Evolutionary conservation across 2,329 filamentous ascomycete species (phyloP), one percentile per base, ranked within the genome.

Genomic region (Neopestalotiopsis sp.): DNA sequence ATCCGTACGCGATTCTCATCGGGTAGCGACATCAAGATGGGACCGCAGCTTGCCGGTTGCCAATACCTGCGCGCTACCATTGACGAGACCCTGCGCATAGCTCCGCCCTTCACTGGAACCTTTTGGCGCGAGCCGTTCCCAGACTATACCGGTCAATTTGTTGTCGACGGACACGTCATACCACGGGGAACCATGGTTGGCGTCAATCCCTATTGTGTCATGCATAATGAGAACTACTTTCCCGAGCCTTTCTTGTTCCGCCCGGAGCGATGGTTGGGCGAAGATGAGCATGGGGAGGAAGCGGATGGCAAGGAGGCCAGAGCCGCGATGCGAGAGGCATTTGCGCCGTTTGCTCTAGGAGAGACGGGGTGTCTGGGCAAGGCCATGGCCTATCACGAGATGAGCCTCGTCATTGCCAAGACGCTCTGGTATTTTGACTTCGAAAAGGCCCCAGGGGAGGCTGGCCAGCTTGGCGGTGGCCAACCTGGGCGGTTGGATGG

Each of bases 1-100:
- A 73, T 82, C 57, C 76, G 77, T 13, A 69, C 64, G 10, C 71
- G 72, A 1, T 85, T 86, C 69, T 72, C 71, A 0, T 75, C 77
- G 6, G 68, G 69, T 20, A 71, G 70, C 2, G 72, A 77, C 1
- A 81, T 81, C 42, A 63, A 66, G 2, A 66, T 70, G 38, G 79
- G 79, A 4, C 58, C 75, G 2, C 69, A 74, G 9, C 73, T 86
- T 5, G 73, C 77, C 45, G 71, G 68, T 12, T 83, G 79, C 70
- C 68, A 65, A 0, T 87, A 85, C 70, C 76, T 87, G 1, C 77
- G 79, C 5, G 85, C 84, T 4, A 80, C 80, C 67, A 79, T 87
- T 53, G 80, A 86, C 61, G 85, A 87, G 72, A 76, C 81, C 0
- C 76, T 87, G 67, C 80, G 85, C 14, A 74, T 85, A 62, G 81